Percentiles rank a stretch among this genome's conserved stretches.
phyloP scores from a whole-genome alignment of 1,284 basidiomycete species.

The Agroathelia rolfsii region DNA sequence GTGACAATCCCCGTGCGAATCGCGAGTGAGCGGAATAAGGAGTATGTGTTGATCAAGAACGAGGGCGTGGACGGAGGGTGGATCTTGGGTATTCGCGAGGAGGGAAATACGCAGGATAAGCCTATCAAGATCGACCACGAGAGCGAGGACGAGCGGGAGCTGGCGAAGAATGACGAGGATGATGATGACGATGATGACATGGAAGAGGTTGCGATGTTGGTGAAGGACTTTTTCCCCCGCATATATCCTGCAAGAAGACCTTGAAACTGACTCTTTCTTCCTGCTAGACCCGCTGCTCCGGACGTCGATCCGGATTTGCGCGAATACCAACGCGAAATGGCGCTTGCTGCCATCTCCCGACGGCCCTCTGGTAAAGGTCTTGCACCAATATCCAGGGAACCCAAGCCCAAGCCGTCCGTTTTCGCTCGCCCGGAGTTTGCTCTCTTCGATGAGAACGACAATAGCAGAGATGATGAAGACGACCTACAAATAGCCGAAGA shows the following conservation, averaged over 20 bases:
- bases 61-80: constrained; percentile 82
- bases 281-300: constrained; percentile 9
- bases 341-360: constrained; percentile 27
- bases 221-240: constrained; percentile 16
- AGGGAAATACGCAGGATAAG: constrained; percentile 65
- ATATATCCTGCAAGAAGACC: constrained; percentile 57
- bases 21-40: constrained; percentile 87
- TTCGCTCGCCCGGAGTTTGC: not conserved
- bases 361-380: constrained; percentile 10
- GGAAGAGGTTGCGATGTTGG: constrained; percentile 70
- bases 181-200: constrained; percentile 54
- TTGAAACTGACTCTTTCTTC: too few species aligned
- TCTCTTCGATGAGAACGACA: not conserved
- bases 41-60: constrained; percentile 92
- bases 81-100: constrained; percentile 84
- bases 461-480: constrained; percentile 4
- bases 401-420: not conserved
- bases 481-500: constrained; percentile 5
- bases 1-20: constrained; percentile 88
- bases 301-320: constrained; percentile 24
- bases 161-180: constrained; percentile 21
- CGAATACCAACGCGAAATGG: constrained; percentile 25
- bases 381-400: not conserved
- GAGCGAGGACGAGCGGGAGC: constrained; percentile 20
- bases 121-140: constrained; percentile 81